phyloP scores from a whole-genome alignment of 495 filamentous ascomycete species.

The Oleoguttula mirabilis region DNA sequence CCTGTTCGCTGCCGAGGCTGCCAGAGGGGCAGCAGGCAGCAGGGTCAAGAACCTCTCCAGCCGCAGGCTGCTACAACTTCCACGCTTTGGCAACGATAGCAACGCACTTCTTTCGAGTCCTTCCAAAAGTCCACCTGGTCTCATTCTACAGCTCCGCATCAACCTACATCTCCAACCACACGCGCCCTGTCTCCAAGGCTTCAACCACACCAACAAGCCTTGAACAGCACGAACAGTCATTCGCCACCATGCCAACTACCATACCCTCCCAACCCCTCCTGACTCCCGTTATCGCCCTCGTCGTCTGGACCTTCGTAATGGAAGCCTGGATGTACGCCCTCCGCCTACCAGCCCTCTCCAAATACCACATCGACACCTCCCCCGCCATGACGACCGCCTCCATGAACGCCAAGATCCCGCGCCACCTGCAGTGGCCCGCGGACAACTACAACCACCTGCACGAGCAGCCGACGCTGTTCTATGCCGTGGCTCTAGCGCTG shows the following conservation, averaged over 20 bases:
- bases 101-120: too few relatives aligned
- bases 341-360: conserved; percentile 8
- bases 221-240: too few relatives aligned
- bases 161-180: too few relatives aligned
- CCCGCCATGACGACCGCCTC: neutral
- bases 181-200: too few relatives aligned
- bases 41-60: too few relatives aligned
- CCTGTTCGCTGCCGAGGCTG: too few relatives aligned
- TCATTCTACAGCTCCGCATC: too few relatives aligned
- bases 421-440: conserved; percentile 15
- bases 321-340: conserved; percentile 25
- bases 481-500: conserved; percentile 20
- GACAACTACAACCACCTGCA: conserved; percentile 25
- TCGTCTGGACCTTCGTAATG: conserved; percentile 24
- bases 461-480: conserved; percentile 27
- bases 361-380: conserved; percentile 10
- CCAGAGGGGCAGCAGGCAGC: too few relatives aligned
- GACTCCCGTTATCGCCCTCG: conserved; percentile 19
- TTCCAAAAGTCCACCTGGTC: too few relatives aligned
- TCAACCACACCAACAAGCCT: neutral
- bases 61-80: too few relatives aligned
- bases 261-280: conserved; percentile 6
- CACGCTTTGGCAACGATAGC: too few relatives aligned
- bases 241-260: neutral
- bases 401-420: conserved; percentile 19